Evolutionary conservation across 768 basidiomycete genomes (phyloP).

Genomic region (Termitomyces heimii): DNA sequence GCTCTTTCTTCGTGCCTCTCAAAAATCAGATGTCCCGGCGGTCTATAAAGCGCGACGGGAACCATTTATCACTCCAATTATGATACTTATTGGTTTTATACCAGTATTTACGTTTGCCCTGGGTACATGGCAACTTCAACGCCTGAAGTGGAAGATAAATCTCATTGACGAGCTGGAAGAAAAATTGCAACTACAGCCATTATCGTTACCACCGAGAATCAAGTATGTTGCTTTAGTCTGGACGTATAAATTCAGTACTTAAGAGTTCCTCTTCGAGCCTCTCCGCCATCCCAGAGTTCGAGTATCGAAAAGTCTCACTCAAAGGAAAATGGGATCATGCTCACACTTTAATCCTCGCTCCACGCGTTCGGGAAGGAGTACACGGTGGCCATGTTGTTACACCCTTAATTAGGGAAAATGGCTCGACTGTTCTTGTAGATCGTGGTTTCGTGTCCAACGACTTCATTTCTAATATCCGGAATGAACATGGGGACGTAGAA

Average conservation of each 20-base stretch:
- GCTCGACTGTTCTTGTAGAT: constrained; percentile 85
- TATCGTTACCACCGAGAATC: constrained; percentile 75
- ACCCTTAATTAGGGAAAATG: constrained; percentile 74
- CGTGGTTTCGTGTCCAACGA: constrained; percentile 82
- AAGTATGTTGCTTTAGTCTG: constrained; percentile 51
- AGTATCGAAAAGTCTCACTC: constrained; percentile 78
- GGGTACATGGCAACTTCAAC: constrained; percentile 90
- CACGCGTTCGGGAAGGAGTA: constrained; percentile 83
- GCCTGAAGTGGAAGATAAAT: constrained; percentile 91
- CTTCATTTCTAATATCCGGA: constrained; percentile 22
- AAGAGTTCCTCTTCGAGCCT: constrained; percentile 31
- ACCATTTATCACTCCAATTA: constrained; percentile 61
- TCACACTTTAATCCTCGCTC: constrained; percentile 76
- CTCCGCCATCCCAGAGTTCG: constrained; percentile 79
- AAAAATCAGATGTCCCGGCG: constrained; percentile 30
- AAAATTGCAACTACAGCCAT: constrained; percentile 75
- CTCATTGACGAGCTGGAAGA: constrained; percentile 92
- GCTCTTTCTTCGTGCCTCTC: constrained; percentile 4
- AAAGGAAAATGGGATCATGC: constrained; percentile 76
- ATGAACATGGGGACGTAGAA: constrained; percentile 55
- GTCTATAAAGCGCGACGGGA: constrained; percentile 54
- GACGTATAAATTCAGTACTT: constrained; percentile 11
- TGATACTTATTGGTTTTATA: constrained; percentile 75
- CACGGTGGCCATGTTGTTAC: constrained; percentile 87
- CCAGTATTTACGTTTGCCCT: constrained; percentile 88